Evolutionary conservation across 192 early-diverging fungal species (phyloP).

Genomic region (Oehlia diaphana): DNA sequence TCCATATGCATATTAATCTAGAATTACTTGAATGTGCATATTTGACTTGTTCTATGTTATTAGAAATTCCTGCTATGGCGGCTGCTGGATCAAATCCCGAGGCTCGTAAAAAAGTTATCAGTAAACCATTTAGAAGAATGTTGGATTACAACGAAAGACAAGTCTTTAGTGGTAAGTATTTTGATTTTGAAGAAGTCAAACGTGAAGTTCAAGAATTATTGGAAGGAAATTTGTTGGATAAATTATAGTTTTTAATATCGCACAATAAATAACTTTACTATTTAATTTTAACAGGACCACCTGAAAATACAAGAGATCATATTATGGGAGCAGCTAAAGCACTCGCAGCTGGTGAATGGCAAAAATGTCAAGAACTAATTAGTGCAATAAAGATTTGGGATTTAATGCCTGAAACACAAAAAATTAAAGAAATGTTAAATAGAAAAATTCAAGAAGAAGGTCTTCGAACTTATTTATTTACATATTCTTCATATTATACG

Average conservation of each 20-base stretch:
- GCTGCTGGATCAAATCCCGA: constrained; percentile 58
- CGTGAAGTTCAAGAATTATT: no score
- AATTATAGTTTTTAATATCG: not conserved
- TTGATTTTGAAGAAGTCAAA: no score
- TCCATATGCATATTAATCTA: constrained; percentile 99
- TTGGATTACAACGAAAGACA: constrained; percentile 96
- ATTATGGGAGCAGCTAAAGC: constrained; percentile 97
- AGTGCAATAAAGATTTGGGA: constrained; percentile 96
- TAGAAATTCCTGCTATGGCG: constrained; percentile 98
- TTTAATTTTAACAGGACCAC: constrained; percentile 55
- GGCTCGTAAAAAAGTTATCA: constrained; percentile 74
- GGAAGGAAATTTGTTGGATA: not conserved
- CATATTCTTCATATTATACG: constrained; percentile 88
- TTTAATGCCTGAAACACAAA: constrained; percentile 76
- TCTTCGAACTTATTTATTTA: constrained; percentile 95
- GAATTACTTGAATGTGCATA: constrained; percentile 98
- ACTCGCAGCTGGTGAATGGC: constrained; percentile 91
- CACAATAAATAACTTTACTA: not conserved
- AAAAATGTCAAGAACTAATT: constrained; percentile 81
- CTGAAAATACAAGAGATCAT: constrained; percentile 98
- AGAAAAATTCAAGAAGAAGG: constrained; percentile 94
- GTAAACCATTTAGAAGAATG: constrained; percentile 89
- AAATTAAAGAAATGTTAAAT: constrained; percentile 88
- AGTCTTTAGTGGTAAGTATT: constrained; percentile 73
- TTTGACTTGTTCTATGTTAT: constrained; percentile 91